A percentile compares a stretch with the other conserved stretches of the same genome.
These are phyloP conservation scores for Populus tremula DNA, from an alignment of 345 rosid species.

Conservation along the genomic window DNA sequence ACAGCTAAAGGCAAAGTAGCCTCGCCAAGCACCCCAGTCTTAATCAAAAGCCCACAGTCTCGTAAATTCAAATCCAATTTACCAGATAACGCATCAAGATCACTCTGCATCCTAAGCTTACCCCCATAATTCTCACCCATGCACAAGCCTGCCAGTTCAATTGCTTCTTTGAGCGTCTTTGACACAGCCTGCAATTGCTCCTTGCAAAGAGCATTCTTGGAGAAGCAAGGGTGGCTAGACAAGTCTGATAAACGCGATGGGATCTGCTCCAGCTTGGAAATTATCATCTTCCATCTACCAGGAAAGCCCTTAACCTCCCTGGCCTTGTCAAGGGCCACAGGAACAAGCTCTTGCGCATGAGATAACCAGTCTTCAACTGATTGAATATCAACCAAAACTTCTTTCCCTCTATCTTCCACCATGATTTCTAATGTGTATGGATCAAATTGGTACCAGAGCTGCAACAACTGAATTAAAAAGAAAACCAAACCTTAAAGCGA, in stretches of 20 bases:
- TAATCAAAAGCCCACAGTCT: constrained; percentile 82
- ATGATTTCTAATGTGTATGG: constrained; percentile 32
- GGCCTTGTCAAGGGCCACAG: constrained; percentile 54
- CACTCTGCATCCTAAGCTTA: constrained; percentile 89
- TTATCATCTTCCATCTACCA: constrained; percentile 81
- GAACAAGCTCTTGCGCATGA: constrained; percentile 69
- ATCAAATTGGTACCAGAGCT: constrained; percentile 32
- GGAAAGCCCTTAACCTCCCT: constrained; percentile 66
- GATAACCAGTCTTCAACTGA: constrained; percentile 75
- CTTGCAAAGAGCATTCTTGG: constrained; percentile 74
- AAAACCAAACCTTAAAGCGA: constrained; percentile 23
- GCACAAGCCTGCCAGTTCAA: constrained; percentile 54
- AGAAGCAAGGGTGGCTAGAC: constrained; percentile 93
- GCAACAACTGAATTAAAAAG: constrained; percentile 29
- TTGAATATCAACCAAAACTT: constrained; percentile 23
- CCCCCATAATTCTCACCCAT: constrained; percentile 70
- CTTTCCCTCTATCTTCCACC: constrained; percentile 44
- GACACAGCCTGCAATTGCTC: constrained; percentile 84
- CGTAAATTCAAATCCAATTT: constrained; percentile 74
- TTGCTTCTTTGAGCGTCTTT: constrained; percentile 49
- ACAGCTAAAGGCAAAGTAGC: constrained; percentile 46
- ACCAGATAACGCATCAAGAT: constrained; percentile 79
- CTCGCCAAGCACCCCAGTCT: constrained; percentile 88
- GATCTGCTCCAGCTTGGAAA: constrained; percentile 76
- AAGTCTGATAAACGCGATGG: constrained; percentile 73